Conservation (phyloP, 345 rosid species). For the Anacardium occidentale region DNA sequence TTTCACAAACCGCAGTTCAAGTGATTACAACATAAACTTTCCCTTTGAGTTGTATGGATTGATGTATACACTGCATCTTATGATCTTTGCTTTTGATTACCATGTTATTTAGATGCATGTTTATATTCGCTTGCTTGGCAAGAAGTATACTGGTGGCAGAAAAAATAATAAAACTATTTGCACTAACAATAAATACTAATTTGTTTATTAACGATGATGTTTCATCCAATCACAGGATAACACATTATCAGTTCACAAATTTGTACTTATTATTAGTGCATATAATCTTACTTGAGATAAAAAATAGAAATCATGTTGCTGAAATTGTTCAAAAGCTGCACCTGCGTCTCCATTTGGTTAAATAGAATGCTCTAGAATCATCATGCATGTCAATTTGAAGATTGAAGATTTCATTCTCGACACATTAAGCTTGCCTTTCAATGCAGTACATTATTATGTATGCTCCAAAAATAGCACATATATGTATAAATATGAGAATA, state of each 20-base stretch:
- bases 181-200: too few relatives aligned
- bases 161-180: too few relatives aligned
- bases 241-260: too few relatives aligned
- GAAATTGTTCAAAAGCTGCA: background rate
- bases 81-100: slow-evolving; percentile 8
- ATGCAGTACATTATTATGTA: background rate
- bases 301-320: background rate
- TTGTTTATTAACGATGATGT: too few relatives aligned
- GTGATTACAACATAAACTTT: background rate
- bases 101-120: slow-evolving; percentile 1
- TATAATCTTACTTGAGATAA: background rate
- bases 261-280: too few relatives aligned
- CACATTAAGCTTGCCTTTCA: background rate
- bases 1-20: background rate
- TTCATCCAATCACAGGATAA: too few relatives aligned
- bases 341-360: background rate
- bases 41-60: background rate
- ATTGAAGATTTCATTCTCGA: background rate
- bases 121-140: background rate
- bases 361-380: background rate
- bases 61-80: background rate
- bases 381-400: background rate
- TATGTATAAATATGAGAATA: background rate
- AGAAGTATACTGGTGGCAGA: background rate
- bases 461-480: background rate